These are phyloP conservation scores for Boletus reticuloceps DNA, from an alignment of 768 basidiomycete species.

Conservation along the genomic window DNA sequence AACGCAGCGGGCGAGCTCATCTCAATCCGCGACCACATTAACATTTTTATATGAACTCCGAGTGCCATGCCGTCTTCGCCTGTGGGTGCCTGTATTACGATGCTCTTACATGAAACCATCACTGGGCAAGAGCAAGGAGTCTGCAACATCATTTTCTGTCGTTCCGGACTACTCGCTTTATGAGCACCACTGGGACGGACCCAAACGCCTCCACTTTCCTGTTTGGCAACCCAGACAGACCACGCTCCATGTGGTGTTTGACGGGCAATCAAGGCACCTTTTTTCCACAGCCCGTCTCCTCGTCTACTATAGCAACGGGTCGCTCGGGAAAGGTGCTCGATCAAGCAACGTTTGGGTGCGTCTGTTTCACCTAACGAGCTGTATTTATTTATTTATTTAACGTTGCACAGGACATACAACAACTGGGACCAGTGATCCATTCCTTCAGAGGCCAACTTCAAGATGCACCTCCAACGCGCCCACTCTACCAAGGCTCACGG, in stretches of 20 bases:
- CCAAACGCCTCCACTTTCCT: constrained; percentile 17
- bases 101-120: constrained; percentile 19
- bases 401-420: constrained; percentile 17
- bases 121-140: constrained; percentile 18
- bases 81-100: neutral
- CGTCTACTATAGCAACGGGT: constrained; percentile 13
- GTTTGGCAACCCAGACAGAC: constrained; percentile 26
- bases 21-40: neutral
- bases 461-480: constrained; percentile 7
- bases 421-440: constrained; percentile 9
- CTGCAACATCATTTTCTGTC: neutral
- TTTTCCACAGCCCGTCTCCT: constrained; percentile 22
- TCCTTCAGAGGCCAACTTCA: constrained; percentile 1
- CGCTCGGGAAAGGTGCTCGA: constrained; percentile 2
- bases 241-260: constrained; percentile 21
- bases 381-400: neutral
- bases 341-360: constrained; percentile 19
- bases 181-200: constrained; percentile 24
- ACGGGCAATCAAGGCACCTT: constrained; percentile 17
- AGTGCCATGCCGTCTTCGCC: neutral
- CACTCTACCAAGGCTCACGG: constrained; percentile 18
- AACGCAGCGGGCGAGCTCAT: neutral
- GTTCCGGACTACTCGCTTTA: constrained; percentile 14
- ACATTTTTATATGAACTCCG: neutral
- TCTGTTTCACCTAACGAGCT: neutral